Conservation (phyloP, 257 asterid species). For the Nicotiana obtusifolia region DNA sequence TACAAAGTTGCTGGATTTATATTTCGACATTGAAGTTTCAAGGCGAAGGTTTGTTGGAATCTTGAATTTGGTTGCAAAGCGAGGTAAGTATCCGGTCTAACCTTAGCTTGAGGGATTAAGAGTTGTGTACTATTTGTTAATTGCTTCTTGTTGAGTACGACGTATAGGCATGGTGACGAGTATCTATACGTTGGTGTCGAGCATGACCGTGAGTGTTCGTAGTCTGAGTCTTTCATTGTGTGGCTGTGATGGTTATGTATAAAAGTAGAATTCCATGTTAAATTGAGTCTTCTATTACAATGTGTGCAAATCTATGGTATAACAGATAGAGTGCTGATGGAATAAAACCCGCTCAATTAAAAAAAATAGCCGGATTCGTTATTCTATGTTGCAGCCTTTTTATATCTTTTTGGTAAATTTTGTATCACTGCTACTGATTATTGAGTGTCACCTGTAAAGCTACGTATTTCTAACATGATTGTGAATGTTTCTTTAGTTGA, state of each 20-base stretch:
- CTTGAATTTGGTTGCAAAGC: no score
- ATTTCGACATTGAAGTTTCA: no score
- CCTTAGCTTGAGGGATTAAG: no score
- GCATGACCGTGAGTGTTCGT: constrained; percentile 65
- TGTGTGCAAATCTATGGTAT: neutral
- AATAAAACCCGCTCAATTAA: neutral
- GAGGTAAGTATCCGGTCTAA: no score
- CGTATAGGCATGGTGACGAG: no score
- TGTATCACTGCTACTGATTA: neutral
- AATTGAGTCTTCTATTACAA: neutral
- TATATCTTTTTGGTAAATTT: neutral
- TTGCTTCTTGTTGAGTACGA: no score
- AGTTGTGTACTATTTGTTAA: no score
- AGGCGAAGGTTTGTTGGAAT: no score
- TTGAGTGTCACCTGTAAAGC: neutral
- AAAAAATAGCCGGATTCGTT: neutral
- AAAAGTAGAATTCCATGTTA: neutral
- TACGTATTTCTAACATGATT: neutral
- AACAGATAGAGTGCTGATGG: neutral
- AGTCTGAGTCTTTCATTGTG: neutral
- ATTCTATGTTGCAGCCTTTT: neutral
- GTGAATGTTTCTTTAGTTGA: neutral
- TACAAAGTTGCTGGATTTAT: no score
- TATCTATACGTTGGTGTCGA: no score
- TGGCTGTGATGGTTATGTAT: neutral